Evolutionary conservation across 345 rosid genomes (phyloP), one percentile per base, ranked within the genome.

Genomic region (Lepidium aucheri): DNA sequence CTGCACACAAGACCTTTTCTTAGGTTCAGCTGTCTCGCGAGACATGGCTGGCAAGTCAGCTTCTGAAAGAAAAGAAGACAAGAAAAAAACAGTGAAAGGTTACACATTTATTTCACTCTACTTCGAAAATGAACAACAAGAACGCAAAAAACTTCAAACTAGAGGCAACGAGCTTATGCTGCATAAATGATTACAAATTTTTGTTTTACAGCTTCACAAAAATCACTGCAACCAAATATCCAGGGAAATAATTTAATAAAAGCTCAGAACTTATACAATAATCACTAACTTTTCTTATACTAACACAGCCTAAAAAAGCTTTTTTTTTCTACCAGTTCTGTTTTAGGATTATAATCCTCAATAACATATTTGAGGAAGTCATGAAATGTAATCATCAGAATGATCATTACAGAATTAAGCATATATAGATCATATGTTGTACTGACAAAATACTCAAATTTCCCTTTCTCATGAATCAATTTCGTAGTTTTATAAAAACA

Each of bases 1-100:
- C 91, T 88, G 73, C 81, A 82, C 38, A 87, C 68, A 33, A 93
- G 70, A 72, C 97, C 89, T 74, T 88, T 90, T 78, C 97, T 78
- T 53, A 93, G 45, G 81, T 87, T 82, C 72, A 93, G 82, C 73
- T 90, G 96, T 65, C 94, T 86, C 69, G 85, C 74, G 30, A 83
- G 53, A 32, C 90, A 81, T 39, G 83, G 60, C 80, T 60, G 74
- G 44, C 84, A 83, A 69, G 81, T 65, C 75, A 58, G 80, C 81
- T 88, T 50, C 77, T 67, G 77, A 8, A 15, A 66, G 0, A 34
- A 15, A 40, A 10, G 1, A 22, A 30, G 39, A 9, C 7, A 12
- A n/a, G 8, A 34, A 22, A 32, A 13, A 9, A 49, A 50, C 41
- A 56, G 30, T 52, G 18, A 18, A 4, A 41, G 33, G 10, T 41